phyloP scores from a whole-genome alignment of 108 stramenopile genomes.

The Cyclostephanos invisitatus region DNA sequence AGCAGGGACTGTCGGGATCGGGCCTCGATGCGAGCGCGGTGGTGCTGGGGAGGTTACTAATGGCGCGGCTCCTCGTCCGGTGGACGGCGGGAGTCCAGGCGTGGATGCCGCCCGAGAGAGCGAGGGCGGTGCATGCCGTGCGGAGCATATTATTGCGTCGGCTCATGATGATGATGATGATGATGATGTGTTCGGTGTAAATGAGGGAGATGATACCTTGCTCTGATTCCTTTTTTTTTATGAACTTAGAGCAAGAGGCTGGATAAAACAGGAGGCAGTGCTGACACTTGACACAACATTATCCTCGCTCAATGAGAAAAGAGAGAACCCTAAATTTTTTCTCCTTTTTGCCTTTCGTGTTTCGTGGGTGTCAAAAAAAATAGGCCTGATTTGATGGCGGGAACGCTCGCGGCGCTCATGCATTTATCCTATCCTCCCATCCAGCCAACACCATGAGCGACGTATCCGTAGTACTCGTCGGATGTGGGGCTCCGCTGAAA shows the following conservation, averaged over 20 bases:
- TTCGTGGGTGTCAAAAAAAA: too few species aligned
- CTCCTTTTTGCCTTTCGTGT: too few species aligned
- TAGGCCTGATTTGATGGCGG: too few species aligned
- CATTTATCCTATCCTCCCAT: too few species aligned
- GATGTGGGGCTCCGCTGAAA: conserved; percentile 54
- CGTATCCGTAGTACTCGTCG: conserved; percentile 51
- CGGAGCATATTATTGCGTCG: not conserved
- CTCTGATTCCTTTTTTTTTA: too few species aligned
- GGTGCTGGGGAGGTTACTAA: conserved; percentile 3
- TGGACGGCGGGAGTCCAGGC: conserved; percentile 18
- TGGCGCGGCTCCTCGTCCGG: conserved; percentile 2
- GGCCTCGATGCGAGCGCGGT: conserved; percentile 21
- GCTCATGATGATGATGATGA: not conserved
- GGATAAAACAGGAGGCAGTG: too few species aligned
- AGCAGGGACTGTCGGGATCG: conserved; percentile 46
- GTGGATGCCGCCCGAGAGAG: conserved; percentile 3
- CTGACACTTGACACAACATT: too few species aligned
- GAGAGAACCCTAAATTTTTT: not conserved
- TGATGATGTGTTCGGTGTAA: not conserved
- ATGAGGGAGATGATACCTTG: not conserved
- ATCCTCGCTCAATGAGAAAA: too few species aligned
- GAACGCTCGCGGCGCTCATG: too few species aligned
- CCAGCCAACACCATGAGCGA: conserved; percentile 38
- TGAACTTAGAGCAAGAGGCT: too few species aligned
- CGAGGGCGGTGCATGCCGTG: conserved; percentile 7